These are phyloP conservation scores for Lenwebbia sp. DNA, from an alignment of 345 rosid genomes.

Conservation along the genomic window DNA sequence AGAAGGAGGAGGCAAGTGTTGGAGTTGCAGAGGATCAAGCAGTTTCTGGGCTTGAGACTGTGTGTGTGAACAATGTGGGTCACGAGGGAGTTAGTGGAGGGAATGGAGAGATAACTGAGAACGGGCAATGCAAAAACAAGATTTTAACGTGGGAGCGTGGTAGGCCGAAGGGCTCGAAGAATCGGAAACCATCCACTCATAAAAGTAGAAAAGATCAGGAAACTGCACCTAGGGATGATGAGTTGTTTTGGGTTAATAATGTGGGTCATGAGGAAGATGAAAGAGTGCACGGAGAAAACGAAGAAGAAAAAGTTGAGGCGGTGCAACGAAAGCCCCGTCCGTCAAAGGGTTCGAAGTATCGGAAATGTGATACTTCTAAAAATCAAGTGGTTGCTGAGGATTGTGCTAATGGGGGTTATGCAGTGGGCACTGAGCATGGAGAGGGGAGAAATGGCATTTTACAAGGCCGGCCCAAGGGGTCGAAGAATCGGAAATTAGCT, in stretches of 20 bases:
- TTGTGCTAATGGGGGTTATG: background rate
- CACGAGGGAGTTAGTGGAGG: background rate
- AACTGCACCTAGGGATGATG: background rate
- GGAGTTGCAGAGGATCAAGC: background rate
- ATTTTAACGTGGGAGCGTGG: conserved; percentile 1
- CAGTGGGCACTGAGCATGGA: background rate
- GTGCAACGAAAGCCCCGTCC: background rate
- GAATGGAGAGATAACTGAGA: background rate
- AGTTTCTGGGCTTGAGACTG: background rate
- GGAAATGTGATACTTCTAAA: background rate
- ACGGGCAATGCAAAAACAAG: background rate
- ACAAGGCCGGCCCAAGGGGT: background rate
- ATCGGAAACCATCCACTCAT: background rate
- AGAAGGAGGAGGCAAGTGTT: background rate
- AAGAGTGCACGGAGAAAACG: background rate
- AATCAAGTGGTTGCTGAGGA: background rate
- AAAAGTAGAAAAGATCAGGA: background rate
- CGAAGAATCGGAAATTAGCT: background rate
- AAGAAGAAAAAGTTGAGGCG: background rate
- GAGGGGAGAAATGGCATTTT: background rate
- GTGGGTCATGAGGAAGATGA: background rate
- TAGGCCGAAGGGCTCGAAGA: conserved; percentile 9
- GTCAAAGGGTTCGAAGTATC: background rate
- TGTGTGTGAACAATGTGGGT: background rate
- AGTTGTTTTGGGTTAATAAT: background rate